Evolutionary conservation across 306 rosid species (phyloP).

Genomic region (Abrus precatorius): DNA sequence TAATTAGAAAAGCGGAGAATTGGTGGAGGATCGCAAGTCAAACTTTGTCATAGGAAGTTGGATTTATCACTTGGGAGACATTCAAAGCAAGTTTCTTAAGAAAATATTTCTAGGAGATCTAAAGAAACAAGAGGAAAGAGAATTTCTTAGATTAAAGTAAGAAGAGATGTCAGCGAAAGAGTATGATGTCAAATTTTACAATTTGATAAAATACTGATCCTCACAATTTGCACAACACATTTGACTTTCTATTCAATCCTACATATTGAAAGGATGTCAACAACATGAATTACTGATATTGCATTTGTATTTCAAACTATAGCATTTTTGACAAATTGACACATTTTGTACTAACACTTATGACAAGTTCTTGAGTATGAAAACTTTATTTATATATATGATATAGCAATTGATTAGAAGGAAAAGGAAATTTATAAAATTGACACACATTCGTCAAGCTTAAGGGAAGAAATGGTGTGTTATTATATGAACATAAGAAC

Average conservation of each 20-base stretch:
- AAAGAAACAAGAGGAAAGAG: too few species aligned
- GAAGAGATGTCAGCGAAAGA: too few species aligned
- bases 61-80: too few species aligned
- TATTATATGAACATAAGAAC: background rate
- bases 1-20: too few species aligned
- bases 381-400: background rate
- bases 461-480: background rate
- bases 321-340: conserved; percentile 2
- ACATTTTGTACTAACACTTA: background rate
- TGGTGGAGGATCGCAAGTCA: too few species aligned
- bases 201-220: too few species aligned
- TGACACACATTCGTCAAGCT: background rate
- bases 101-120: too few species aligned
- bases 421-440: background rate
- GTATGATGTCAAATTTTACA: too few species aligned
- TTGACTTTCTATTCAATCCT: conserved; percentile 54
- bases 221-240: conserved; percentile 78
- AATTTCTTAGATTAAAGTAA: too few species aligned
- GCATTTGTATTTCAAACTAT: conserved; percentile 3
- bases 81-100: too few species aligned
- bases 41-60: too few species aligned
- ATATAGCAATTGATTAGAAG: background rate
- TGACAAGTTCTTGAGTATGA: background rate
- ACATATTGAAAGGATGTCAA: conserved; percentile 46
- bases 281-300: conserved; percentile 3